Conservation (phyloP, 2,329 filamentous ascomycete species). For the Ascomycota sp. region DNA sequence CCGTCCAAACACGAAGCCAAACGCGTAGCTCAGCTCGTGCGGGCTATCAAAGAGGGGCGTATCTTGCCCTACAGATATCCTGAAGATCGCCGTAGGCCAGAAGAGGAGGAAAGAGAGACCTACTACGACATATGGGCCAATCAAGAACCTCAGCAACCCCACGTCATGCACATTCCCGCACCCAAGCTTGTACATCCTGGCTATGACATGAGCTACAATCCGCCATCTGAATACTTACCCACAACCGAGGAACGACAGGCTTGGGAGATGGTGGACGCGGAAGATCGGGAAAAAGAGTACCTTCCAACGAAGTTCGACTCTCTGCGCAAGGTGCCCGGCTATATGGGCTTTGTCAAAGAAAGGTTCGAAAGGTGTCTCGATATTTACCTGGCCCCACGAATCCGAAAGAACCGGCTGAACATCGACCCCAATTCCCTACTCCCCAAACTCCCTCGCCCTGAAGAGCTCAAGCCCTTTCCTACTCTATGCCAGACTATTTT, state of each 20-base stretch:
- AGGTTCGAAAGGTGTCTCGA: conserved; percentile 89
- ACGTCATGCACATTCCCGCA: conserved; percentile 84
- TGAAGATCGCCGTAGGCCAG: conserved; percentile 32
- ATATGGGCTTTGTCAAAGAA: conserved; percentile 77
- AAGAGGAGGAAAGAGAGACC: conserved; percentile 45
- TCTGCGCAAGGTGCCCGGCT: conserved; percentile 77
- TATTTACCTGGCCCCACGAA: conserved; percentile 77
- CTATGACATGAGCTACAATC: conserved; percentile 91
- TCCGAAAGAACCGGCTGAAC: conserved; percentile 83
- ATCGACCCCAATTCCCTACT: conserved; percentile 86
- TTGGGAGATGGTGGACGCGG: conserved; percentile 72
- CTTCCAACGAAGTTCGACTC: conserved; percentile 64
- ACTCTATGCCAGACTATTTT: conserved; percentile 75
- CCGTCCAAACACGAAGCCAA: conserved; percentile 95
- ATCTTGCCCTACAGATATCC: conserved; percentile 76
- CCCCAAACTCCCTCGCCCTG: conserved; percentile 77
- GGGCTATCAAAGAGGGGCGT: conserved; percentile 79
- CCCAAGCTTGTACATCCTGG: conserved; percentile 83
- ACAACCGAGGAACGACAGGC: conserved; percentile 59
- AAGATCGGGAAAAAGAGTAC: conserved; percentile 78
- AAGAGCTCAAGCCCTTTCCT: conserved; percentile 86
- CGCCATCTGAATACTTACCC: conserved; percentile 80
- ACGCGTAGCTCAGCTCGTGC: conserved; percentile 88
- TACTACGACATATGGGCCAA: conserved; percentile 91
- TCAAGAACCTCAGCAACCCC: conserved; percentile 58